Evolutionary conservation across 345 rosid species (phyloP), one percentile per base, ranked within the genome.

Genomic region (Erodium maritimum): DNA sequence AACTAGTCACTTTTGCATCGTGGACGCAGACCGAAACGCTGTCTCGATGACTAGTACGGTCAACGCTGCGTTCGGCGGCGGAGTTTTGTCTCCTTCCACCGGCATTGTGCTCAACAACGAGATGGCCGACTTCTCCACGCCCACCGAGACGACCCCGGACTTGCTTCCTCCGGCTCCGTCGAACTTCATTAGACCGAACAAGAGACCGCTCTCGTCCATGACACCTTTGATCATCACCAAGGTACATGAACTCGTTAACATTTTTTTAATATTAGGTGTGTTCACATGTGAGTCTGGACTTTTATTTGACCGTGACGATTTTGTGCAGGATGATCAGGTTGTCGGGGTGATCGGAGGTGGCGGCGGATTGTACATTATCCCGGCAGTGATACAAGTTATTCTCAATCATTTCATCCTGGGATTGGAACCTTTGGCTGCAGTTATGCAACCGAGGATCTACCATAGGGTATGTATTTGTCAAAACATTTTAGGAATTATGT

Each of bases 181-280:
- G 21, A 93, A 93, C 70, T 93, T 79, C 69, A 83, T 93, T 18
- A 59, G 61, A 61, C 79, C 95, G 21, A 85, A 85, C 67, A 93
- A 93, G 71, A 79, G 96, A 65, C 96, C 99, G 0, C 75, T 93
- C 23, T 93, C 99, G 69, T 89, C 99, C 68, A 88, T 89, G 96
- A 82, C 94, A 5, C 96, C 99, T 18, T 73, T 93, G 10, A 76
- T 93, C 34, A 74, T 93, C 59, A 85, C 91, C 61, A 93, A 86
- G 96, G 98, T 91, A 73, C 16, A 0, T 23, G 56, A 54, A 21
- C 2, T 42, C 48, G 12, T 42, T 42, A 9, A 42, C 16, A 11
- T 42, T 42, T 9, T 42, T 25, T 29, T 21, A n/a, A n/a, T n/a
- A n/a, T n/a, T n/a, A n/a, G n/a, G n/a, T n/a, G n/a, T n/a, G n/a